Evolutionary conservation across 441 rosid species (phyloP).

Genomic region (Macaranga tanarius): DNA sequence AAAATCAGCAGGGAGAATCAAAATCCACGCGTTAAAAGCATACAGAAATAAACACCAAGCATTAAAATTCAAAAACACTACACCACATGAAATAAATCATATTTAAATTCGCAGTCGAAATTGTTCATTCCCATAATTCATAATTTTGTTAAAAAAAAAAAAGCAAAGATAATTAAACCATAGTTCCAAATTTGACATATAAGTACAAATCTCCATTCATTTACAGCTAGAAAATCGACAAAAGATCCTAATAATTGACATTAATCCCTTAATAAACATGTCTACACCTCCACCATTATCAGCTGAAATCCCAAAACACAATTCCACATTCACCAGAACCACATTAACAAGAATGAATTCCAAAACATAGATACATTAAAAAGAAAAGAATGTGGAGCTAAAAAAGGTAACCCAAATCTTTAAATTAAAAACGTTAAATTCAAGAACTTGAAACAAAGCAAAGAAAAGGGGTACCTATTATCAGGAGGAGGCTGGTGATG

Average conservation of each 20-base stretch:
- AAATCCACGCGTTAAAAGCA: conserved; percentile 7
- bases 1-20: background rate
- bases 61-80: conserved; percentile 21
- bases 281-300: conserved; percentile 11
- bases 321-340: conserved; percentile 11
- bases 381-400: conserved; percentile 33
- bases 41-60: background rate
- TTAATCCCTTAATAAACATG: background rate
- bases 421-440: conserved; percentile 12
- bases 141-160: conserved; percentile 16
- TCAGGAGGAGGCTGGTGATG: conserved; percentile 30
- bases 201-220: conserved; percentile 22
- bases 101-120: background rate
- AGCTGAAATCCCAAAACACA: conserved; percentile 27
- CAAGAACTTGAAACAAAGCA: conserved; percentile 10
- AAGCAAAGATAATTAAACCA: conserved; percentile 6
- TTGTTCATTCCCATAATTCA: conserved; percentile 12
- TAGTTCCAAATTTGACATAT: conserved; percentile 1
- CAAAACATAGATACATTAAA: background rate
- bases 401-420: conserved; percentile 7
- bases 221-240: conserved; percentile 11
- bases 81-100: conserved; percentile 3
- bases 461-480: conserved; percentile 32
- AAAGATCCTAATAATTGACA: conserved; percentile 13
- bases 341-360: background rate